A percentile compares a stretch with the other conserved stretches of the same genome.
Evolutionary conservation across 441 rosid genomes (phyloP).

Genomic region (Populus hybrid): DNA sequence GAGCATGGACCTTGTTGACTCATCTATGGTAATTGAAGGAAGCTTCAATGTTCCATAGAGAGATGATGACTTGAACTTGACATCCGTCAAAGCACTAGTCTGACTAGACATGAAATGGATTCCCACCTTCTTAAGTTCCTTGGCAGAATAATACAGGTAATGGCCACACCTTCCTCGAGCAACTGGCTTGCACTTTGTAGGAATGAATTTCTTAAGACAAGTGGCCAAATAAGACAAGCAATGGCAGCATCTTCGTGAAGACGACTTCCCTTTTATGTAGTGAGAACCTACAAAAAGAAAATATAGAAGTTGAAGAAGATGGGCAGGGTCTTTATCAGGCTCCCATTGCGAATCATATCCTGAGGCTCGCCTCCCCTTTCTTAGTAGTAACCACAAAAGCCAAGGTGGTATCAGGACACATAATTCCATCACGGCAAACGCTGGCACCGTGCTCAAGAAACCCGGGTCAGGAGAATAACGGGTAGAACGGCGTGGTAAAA

Average conservation of each 20-base stretch:
- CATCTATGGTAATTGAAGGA: not conserved
- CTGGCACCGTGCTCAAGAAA: no score
- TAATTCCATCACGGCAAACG: no score
- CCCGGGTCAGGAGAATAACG: no score
- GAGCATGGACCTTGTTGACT: slow-evolving; percentile 4
- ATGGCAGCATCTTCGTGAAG: not conserved
- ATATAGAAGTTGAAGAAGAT: slow-evolving; percentile 15
- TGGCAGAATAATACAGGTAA: not conserved
- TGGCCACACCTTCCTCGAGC: not conserved
- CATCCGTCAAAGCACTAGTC: not conserved
- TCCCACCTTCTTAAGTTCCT: slow-evolving; percentile 11
- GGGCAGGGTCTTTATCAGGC: not conserved
- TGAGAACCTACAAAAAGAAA: not conserved
- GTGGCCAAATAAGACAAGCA: not conserved
- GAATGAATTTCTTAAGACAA: no score
- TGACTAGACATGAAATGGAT: slow-evolving; percentile 2
- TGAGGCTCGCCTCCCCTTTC: not conserved
- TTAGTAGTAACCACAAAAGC: not conserved
- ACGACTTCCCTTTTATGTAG: not conserved
- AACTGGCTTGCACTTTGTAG: no score
- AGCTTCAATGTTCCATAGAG: not conserved
- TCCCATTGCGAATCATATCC: not conserved
- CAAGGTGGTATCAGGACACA: not conserved
- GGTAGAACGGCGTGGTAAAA: no score
- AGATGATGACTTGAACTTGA: not conserved